Conservation (phyloP, 768 basidiomycete species). For the Mycena rosella region DNA sequence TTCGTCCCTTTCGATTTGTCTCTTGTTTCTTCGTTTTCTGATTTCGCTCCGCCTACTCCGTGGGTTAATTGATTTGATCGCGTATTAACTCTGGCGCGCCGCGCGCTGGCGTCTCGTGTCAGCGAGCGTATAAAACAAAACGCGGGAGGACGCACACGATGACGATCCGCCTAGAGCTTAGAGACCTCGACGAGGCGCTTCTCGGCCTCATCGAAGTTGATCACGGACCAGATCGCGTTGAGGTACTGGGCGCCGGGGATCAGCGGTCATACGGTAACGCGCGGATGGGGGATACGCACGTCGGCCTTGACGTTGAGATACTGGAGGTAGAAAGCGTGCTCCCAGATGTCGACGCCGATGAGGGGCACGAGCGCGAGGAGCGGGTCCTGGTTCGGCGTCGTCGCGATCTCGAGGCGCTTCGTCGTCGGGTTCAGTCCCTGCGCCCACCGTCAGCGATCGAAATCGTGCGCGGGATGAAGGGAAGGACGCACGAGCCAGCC, state of each 20-base stretch:
- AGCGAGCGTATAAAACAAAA: background rate
- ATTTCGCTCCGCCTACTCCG: background rate
- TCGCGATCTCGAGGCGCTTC: constrained; percentile 85
- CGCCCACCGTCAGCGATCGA: too few species aligned
- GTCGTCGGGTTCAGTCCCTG: constrained; percentile 80
- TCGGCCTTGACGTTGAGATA: constrained; percentile 96
- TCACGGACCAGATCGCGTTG: constrained; percentile 89
- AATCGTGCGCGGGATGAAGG: too few species aligned
- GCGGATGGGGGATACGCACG: constrained; percentile 59
- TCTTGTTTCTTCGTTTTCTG: background rate
- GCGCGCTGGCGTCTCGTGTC: background rate
- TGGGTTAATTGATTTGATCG: constrained; percentile 3
- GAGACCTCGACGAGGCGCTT: constrained; percentile 51
- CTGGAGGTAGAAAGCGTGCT: constrained; percentile 80
- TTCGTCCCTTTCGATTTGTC: background rate
- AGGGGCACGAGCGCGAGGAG: constrained; percentile 62
- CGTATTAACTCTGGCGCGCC: background rate
- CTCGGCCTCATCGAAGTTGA: constrained; percentile 92
- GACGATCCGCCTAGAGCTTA: constrained; percentile 37
- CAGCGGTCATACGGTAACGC: background rate
- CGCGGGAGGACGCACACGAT: background rate
- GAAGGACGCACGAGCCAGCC: constrained; percentile 90
- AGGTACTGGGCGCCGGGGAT: constrained; percentile 66
- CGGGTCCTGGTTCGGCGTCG: constrained; percentile 97
- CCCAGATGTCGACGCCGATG: constrained; percentile 40